phyloP scores from a whole-genome alignment of 2,329 filamentous ascomycete species.

The Stachybotrys chlorohalonatus region DNA sequence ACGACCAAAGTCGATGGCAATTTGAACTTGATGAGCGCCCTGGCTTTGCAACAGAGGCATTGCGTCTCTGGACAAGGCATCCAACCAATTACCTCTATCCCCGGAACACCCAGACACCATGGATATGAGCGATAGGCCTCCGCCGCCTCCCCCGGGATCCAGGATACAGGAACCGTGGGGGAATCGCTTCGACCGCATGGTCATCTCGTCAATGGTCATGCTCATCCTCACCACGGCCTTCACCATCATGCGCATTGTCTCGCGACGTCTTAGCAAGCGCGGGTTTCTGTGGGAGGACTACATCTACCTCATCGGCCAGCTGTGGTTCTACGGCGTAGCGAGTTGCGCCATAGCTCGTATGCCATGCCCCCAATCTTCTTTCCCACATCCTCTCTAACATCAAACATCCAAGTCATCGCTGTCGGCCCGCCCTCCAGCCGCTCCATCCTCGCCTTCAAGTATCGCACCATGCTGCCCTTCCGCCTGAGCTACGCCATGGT shows the following conservation, averaged over 20 bases:
- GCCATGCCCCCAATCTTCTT: neutral
- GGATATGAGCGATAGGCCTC: neutral
- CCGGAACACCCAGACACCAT: neutral
- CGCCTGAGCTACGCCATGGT: slow-evolving; percentile 5
- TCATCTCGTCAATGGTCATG: neutral
- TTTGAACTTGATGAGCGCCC: too few relatives aligned
- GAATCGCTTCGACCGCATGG: neutral
- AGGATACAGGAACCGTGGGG: neutral
- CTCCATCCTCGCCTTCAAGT: neutral
- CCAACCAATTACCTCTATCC: too few relatives aligned
- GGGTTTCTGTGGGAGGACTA: slow-evolving; percentile 3
- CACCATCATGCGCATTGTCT: slow-evolving; percentile 3
- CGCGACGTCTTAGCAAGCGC: slow-evolving; percentile 2
- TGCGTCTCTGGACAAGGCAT: too few relatives aligned
- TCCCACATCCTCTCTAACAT: neutral
- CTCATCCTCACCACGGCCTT: slow-evolving; percentile 2
- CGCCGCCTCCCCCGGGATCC: neutral
- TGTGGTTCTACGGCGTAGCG: neutral
- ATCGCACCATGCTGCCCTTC: slow-evolving; percentile 3
- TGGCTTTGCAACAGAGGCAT: too few relatives aligned
- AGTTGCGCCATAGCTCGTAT: neutral
- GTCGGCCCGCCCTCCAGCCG: neutral
- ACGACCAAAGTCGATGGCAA: too few relatives aligned
- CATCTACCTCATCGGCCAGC: slow-evolving; percentile 3
- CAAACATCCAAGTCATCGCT: neutral